Evolutionary conservation across 441 rosid species (phyloP), one percentile per base, ranked within the genome.

Genomic region (Populus hybrid): DNA sequence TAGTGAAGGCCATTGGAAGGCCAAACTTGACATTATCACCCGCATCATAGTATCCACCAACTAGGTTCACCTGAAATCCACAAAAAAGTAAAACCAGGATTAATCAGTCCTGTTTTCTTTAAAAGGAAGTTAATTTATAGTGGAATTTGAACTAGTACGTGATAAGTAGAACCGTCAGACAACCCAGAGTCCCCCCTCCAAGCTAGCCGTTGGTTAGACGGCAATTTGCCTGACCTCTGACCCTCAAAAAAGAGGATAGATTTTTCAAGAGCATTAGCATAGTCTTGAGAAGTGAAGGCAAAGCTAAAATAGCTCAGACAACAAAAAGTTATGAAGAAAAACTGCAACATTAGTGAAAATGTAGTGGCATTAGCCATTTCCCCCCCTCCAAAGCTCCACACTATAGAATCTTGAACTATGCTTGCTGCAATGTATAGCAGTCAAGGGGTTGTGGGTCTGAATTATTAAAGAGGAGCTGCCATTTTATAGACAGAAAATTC

Each of bases 221-320:
- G 98, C 79, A 95, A 81, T 79, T 30, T 83, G 0, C 98, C 99
- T 14, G 99, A 95, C 32, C 99, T 87, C 67, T 95, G 99, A 70
- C 99, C 99, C 81, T 95, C 97, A 79, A 93, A 95, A 85, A 95
- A 95, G 42, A 93, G 92, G 81, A 95, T 90, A 3, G 97, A 88
- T 82, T 90, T 95, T 34, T 94, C 86, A 72, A 95, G 87, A 66
- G 99, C 99, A 74, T 89, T 93, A 10, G 70, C 71, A 82, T 93
- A 95, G 80, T 93, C 94, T 67, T 87, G 94, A 71, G 89, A 36
- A 69, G 90, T 88, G 79, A 89, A 89, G 10, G 89, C 93, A 50
- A 82, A 70, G 74, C 84, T 82, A 64, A 74, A 75, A 24, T 82
- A 53, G 72, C 75, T 12, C 61, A 79, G 76, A 10, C 78, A 86